Evolutionary conservation across 176 grass and related monocot species (phyloP).

Genomic region (Zea luxurians): DNA sequence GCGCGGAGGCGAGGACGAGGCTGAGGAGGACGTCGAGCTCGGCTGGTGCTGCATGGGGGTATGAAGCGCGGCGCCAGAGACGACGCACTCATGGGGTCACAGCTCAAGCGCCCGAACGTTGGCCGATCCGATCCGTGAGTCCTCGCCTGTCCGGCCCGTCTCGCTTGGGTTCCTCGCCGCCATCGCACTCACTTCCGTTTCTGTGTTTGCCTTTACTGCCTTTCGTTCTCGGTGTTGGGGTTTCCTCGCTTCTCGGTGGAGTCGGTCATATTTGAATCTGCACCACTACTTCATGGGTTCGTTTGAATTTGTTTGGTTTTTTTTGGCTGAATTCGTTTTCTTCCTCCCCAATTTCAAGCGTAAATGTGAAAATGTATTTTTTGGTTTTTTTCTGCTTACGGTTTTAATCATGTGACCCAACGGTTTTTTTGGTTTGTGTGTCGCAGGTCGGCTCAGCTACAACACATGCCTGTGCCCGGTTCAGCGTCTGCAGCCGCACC

Average conservation of each 20-base stretch:
- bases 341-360: conserved; percentile 11
- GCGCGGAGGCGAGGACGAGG: background rate
- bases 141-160: conserved; percentile 14
- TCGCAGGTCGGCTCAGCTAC: conserved; percentile 49
- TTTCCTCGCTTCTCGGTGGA: background rate
- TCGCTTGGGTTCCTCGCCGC: conserved; percentile 10
- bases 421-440: conserved; percentile 8
- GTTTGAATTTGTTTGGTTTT: background rate
- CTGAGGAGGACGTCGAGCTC: background rate
- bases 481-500: conserved; percentile 8
- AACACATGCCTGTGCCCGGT: conserved; percentile 47
- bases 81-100: conserved; percentile 77
- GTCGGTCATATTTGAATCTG: background rate
- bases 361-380: conserved; percentile 28
- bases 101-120: conserved; percentile 70
- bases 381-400: background rate
- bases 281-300: background rate
- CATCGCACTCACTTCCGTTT: background rate
- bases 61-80: conserved; percentile 61
- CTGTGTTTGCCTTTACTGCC: background rate
- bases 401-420: conserved; percentile 33
- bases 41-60: conserved; percentile 41
- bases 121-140: conserved; percentile 96
- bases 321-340: conserved; percentile 5
- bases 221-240: conserved; percentile 1